Percentiles rank a stretch among this genome's conserved stretches.
Conservation (phyloP, 805 yeast genomes). For the Ogataea wickerhamii region DNA sequence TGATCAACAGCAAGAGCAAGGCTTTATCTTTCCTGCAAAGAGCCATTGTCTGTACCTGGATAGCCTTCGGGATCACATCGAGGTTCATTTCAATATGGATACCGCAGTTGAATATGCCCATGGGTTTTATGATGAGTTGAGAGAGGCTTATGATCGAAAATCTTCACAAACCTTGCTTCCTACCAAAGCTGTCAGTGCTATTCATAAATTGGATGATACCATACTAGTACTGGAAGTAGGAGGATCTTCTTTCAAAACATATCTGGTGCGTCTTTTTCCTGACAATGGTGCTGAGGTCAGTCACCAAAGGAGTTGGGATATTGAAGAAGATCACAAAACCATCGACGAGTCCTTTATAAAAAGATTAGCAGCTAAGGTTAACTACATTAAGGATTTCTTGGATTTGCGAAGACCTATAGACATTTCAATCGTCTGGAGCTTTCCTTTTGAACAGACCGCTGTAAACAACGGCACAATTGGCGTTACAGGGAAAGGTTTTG, state of each 20-base stretch:
- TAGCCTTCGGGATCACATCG: too few species aligned
- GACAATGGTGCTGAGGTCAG: not conserved
- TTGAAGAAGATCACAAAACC: not conserved
- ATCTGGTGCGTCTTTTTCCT: slow-evolving; percentile 14
- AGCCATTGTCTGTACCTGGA: too few species aligned
- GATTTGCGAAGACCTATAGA: slow-evolving; percentile 35
- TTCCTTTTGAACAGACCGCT: slow-evolving; percentile 43
- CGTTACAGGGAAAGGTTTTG: not conserved
- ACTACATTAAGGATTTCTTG: not conserved
- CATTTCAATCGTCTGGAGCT: slow-evolving; percentile 45
- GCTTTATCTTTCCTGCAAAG: not conserved
- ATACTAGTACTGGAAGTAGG: slow-evolving; percentile 50
- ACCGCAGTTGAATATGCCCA: not conserved
- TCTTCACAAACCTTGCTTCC: slow-evolving; percentile 4
- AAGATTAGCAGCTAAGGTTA: not conserved
- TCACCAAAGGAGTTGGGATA: not conserved
- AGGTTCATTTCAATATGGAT: not conserved
- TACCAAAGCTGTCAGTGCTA: slow-evolving; percentile 1
- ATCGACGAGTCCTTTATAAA: not conserved
- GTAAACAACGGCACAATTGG: slow-evolving; percentile 35
- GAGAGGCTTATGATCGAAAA: not conserved
- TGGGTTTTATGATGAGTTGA: slow-evolving; percentile 2
- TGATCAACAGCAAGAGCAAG: too few species aligned
- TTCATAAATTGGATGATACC: slow-evolving; percentile 5
- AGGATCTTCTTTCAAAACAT: slow-evolving; percentile 48